These are phyloP conservation scores for Russula sp. DNA, from an alignment of 768 basidiomycete genomes.

Conservation along the genomic window DNA sequence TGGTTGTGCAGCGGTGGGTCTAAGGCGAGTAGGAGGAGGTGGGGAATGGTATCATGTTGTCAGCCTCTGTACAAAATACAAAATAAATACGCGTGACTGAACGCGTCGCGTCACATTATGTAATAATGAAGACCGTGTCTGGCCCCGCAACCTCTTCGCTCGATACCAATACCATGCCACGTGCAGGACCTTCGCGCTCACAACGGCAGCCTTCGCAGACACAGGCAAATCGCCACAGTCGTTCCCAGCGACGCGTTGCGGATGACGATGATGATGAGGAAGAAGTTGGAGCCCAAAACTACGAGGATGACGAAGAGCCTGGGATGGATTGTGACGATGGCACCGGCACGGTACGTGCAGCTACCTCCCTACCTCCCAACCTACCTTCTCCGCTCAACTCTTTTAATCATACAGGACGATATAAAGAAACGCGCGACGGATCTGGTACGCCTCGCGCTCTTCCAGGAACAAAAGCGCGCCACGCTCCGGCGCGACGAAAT, in stretches of 20 bases:
- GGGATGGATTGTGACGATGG: slow-evolving; percentile 22
- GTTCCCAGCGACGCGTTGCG: slow-evolving; percentile 24
- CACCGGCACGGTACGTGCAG: background rate
- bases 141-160: background rate
- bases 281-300: slow-evolving; percentile 27
- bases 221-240: slow-evolving; percentile 24
- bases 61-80: background rate
- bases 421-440: slow-evolving; percentile 57
- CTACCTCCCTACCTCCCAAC: background rate
- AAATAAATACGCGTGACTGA: background rate
- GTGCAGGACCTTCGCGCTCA: slow-evolving; percentile 32
- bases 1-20: slow-evolving; percentile 21
- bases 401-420: slow-evolving; percentile 37
- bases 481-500: slow-evolving; percentile 78
- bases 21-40: background rate
- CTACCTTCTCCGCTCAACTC: background rate
- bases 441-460: slow-evolving; percentile 75
- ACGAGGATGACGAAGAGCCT: slow-evolving; percentile 31
- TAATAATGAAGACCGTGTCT: background rate
- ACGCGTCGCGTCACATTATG: background rate
- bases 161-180: slow-evolving; percentile 25
- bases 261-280: slow-evolving; percentile 31
- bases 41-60: too few relatives aligned
- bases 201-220: slow-evolving; percentile 30
- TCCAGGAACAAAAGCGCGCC: slow-evolving; percentile 62